These are phyloP conservation scores for Teunomyces tritomae DNA, from an alignment of 805 yeast species.

Conservation along the genomic window DNA sequence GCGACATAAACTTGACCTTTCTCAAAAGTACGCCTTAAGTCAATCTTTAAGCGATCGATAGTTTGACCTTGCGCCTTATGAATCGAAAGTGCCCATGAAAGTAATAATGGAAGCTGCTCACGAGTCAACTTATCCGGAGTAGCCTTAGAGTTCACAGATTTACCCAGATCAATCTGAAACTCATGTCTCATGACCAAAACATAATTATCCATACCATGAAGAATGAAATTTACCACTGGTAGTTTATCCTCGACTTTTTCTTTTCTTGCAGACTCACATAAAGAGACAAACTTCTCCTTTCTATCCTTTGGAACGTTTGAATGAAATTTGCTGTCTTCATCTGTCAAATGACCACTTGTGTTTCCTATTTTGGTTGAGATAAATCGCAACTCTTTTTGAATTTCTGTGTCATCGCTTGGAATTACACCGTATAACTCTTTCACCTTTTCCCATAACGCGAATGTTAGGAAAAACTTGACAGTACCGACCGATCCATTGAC, in stretches of 20 bases:
- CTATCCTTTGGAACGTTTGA: conserved; percentile 26
- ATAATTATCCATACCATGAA: conserved; percentile 26
- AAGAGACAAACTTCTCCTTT: conserved; percentile 16
- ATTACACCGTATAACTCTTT: conserved; percentile 19
- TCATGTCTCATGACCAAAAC: conserved; percentile 36
- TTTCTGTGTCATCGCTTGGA: conserved; percentile 15
- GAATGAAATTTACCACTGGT: conserved; percentile 50
- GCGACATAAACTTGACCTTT: conserved; percentile 87
- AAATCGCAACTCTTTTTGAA: conserved; percentile 23
- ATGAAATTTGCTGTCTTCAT: conserved; percentile 13
- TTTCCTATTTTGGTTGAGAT: conserved; percentile 23
- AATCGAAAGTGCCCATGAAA: conserved; percentile 82
- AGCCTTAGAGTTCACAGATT: conserved; percentile 8
- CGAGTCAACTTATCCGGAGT: conserved; percentile 34
- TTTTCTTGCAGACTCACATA: conserved; percentile 21
- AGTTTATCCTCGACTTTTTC: conserved; percentile 20
- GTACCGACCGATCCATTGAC: conserved; percentile 93
- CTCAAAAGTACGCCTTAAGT: conserved; percentile 64
- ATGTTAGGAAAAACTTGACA: conserved; percentile 53
- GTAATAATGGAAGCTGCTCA: conserved; percentile 62
- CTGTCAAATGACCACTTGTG: conserved; percentile 14
- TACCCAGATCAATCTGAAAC: conserved; percentile 32
- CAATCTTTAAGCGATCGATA: conserved; percentile 65
- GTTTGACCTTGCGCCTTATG: conserved; percentile 89
- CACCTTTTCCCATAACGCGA: conserved; percentile 21